Evolutionary conservation across 805 yeast species (phyloP).

Genomic region (Tetrapisispora iriomotensis): DNA sequence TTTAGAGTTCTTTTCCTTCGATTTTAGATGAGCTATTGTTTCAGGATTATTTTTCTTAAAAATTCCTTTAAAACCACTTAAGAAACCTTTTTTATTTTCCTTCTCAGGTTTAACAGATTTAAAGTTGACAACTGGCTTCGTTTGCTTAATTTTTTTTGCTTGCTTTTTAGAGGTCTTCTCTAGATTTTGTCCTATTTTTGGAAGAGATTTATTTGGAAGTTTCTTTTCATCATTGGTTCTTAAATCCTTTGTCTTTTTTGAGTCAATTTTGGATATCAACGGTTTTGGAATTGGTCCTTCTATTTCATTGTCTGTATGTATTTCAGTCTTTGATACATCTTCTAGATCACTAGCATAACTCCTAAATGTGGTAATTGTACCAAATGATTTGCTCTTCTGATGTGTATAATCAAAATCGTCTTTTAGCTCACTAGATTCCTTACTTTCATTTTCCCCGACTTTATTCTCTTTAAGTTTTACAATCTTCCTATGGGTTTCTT

Average conservation of each 20-base stretch:
- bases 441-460: neutral
- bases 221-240: neutral
- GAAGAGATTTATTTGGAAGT: neutral
- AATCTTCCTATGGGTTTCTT: slow-evolving; percentile 2
- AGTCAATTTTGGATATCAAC: too few species aligned
- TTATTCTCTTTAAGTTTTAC: neutral
- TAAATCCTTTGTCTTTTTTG: too few species aligned
- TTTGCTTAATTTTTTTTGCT: slow-evolving; percentile 1
- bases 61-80: slow-evolving; percentile 11
- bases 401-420: neutral
- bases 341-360: slow-evolving; percentile 22
- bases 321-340: slow-evolving; percentile 2
- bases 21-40: neutral
- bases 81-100: slow-evolving; percentile 12
- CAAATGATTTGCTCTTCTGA: slow-evolving; percentile 18
- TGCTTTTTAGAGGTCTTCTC: neutral
- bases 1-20: too few species aligned
- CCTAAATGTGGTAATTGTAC: slow-evolving; percentile 27
- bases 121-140: neutral
- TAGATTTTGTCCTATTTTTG: too few species aligned
- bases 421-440: neutral
- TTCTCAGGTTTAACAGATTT: slow-evolving; percentile 1
- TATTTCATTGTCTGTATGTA: neutral
- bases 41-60: slow-evolving; percentile 11
- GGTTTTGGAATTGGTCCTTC: too few species aligned